Base-by-base conservation (phyloP, 2,329 filamentous ascomycete genomes). In the Aspergillus fijiensis region DNA sequence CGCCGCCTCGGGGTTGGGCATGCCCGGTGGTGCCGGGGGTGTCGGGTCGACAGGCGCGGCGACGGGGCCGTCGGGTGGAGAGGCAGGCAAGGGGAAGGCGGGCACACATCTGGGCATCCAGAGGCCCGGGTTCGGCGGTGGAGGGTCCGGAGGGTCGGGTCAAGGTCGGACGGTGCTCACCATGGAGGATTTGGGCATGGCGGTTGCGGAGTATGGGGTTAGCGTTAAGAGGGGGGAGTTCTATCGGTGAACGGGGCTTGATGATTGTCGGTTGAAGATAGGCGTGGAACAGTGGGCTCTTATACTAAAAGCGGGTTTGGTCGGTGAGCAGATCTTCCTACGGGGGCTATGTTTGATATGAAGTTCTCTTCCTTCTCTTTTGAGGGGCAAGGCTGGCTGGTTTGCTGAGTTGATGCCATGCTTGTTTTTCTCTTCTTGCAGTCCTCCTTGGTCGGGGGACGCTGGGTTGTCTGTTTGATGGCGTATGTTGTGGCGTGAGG, bases 101-200 rank as follows among this genome's bases (percentile, higher is more conserved):
- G 81, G 81, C 56, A 86, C 67, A 2, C 84, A 88, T 73, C 79
- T 89, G 65, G 92, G 88, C 2, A 89, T 90, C 62, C 89, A 93
- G 79, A 81, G 91, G 54, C 86, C 90, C 25, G 91, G 91, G 0
- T 94, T 88, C 71, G 92, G 91, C 16, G 95, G 94, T 64, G 94
- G 94, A 67, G 93, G 93, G 0, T 91, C 92, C 70, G 92, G 93
- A 29, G 91, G 91, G 1, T 90, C 88, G 58, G 77, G 77, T 6
- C 91, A 96, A 79, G 96, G 96, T 65, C 85, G 92, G 64, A 97
- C 95, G 19, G 94, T 99, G 58, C 82, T 99, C 63, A 98, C 95
- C 0, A 98, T 99, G 95, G 95, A 99, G 79, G 95, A 99, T 76
- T 77, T 99, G 69, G 95, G 95, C 16, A 98, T 98, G 92, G 95